These are phyloP conservation scores for Heimioporus sp. DNA, from an alignment of 768 basidiomycete genomes.

Conservation along the genomic window DNA sequence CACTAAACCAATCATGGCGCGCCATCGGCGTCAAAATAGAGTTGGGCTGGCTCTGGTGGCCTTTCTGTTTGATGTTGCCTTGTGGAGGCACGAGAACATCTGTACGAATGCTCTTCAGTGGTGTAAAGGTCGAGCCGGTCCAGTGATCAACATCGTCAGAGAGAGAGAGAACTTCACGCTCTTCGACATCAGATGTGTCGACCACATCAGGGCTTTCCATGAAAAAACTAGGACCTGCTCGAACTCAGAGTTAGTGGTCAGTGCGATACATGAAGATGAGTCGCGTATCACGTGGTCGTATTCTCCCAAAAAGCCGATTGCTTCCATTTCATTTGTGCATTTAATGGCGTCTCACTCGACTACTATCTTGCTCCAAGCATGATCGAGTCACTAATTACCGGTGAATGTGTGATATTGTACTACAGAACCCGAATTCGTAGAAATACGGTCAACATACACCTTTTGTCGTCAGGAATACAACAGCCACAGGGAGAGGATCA, in stretches of 20 bases:
- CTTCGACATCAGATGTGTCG: conserved; percentile 65
- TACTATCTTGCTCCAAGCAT: too few species aligned
- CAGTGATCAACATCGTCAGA: conserved; percentile 9
- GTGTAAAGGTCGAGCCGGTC: neutral
- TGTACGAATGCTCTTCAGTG: neutral
- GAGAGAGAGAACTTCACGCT: conserved; percentile 43
- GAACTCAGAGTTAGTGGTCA: neutral
- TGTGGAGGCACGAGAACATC: conserved; percentile 1
- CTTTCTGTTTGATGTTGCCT: neutral
- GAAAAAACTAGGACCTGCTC: neutral
- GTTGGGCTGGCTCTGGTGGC: neutral
- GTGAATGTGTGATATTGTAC: too few species aligned
- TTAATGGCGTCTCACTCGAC: too few species aligned
- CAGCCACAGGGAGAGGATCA: neutral
- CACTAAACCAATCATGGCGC: conserved; percentile 2
- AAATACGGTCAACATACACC: conserved; percentile 9
- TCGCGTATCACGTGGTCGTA: conserved; percentile 18
- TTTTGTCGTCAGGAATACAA: conserved; percentile 19
- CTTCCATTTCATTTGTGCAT: too few species aligned
- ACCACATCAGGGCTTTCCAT: conserved; percentile 42
- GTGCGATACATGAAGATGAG: neutral
- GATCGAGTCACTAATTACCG: too few species aligned
- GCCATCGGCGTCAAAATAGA: neutral
- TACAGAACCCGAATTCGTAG: neutral
- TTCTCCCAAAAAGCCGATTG: neutral